Evolutionary conservation across 805 yeast genomes (phyloP).

Genomic region (Lachancea kluyveri): DNA sequence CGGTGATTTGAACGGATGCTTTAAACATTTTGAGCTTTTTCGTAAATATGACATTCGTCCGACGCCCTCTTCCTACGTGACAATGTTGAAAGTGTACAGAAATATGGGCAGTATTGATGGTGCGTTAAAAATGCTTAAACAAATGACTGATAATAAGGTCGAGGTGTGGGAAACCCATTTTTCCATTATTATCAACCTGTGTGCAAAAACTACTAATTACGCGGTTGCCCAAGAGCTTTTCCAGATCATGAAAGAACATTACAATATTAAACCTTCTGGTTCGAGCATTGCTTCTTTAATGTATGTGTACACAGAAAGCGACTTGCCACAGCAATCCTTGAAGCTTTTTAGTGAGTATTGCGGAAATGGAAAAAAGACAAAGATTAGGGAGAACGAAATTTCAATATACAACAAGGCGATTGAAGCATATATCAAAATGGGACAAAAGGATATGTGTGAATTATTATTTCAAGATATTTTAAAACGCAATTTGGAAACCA

Average conservation of each 20-base stretch:
- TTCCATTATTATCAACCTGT: constrained; percentile 20
- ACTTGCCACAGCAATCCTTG: constrained; percentile 16
- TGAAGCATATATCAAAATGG: constrained; percentile 16
- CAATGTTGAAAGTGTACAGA: constrained; percentile 25
- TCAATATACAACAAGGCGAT: constrained; percentile 21
- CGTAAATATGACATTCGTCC: constrained; percentile 25
- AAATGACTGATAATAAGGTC: constrained; percentile 20
- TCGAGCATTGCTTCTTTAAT: constrained; percentile 21
- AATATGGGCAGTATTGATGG: constrained; percentile 24
- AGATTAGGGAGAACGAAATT: constrained; percentile 7
- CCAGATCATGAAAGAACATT: constrained; percentile 24
- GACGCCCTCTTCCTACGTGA: constrained; percentile 20
- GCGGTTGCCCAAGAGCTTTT: constrained; percentile 28
- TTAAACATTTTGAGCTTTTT: constrained; percentile 26
- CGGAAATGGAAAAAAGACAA: background rate
- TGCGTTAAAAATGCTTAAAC: constrained; percentile 27
- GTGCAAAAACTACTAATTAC: constrained; percentile 22
- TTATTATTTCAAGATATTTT: constrained; percentile 13
- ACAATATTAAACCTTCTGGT: constrained; percentile 25
- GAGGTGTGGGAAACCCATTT: constrained; percentile 24
- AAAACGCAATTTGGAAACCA: constrained; percentile 7
- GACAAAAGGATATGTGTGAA: constrained; percentile 15
- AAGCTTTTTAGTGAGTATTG: constrained; percentile 18
- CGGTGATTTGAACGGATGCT: constrained; percentile 21
- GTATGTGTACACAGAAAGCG: constrained; percentile 23